Evolutionary conservation across 192 early-diverging fungal species (phyloP).

Genomic region (Coemansia asiatica): DNA sequence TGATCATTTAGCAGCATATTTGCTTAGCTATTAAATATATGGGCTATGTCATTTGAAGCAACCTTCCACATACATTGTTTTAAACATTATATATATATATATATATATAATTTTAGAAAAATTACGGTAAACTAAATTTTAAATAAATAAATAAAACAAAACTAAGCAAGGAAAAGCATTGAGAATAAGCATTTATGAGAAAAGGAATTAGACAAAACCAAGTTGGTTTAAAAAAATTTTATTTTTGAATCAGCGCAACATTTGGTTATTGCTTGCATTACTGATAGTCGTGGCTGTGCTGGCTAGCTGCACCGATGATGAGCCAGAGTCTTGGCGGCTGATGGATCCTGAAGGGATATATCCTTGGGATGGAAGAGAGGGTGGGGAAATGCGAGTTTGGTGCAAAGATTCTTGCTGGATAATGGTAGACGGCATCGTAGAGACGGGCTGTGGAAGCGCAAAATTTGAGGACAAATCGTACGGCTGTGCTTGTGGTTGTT

Average conservation of each 20-base stretch:
- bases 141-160: not conserved
- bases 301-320: slow-evolving; percentile 17
- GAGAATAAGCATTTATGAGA: not conserved
- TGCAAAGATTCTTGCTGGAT: not conserved
- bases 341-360: not conserved
- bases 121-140: not conserved
- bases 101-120: not conserved
- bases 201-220: slow-evolving; percentile 1
- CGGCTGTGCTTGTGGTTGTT: not conserved
- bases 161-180: not conserved
- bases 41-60: no score
- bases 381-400: not conserved
- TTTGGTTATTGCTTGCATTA: not conserved
- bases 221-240: not conserved
- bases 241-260: not conserved
- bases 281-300: not conserved
- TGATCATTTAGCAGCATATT: slow-evolving; percentile 23
- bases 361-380: not conserved
- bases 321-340: slow-evolving; percentile 29
- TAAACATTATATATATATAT: no score
- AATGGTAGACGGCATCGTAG: not conserved
- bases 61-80: no score
- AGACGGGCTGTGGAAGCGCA: not conserved
- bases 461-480: not conserved
- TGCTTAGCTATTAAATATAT: no score